Conservation (phyloP, 169 alveolate genomes). For the Amoebophrya sp. region DNA sequence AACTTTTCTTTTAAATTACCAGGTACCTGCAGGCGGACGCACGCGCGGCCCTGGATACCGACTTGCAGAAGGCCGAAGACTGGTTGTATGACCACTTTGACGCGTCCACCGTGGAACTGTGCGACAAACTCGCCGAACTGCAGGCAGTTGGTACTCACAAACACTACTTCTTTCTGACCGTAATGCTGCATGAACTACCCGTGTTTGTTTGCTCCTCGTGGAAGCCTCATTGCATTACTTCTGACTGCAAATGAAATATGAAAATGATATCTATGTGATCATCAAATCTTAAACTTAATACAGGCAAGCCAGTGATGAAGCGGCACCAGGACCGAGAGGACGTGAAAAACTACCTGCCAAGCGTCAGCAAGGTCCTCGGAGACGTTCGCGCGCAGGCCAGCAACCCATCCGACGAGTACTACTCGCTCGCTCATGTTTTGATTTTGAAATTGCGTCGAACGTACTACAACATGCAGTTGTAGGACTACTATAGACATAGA, state of each 20-base stretch:
- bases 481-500: too few species aligned
- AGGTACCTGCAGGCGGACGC: background rate
- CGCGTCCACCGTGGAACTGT: conserved; percentile 7
- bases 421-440: too few species aligned
- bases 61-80: conserved; percentile 29
- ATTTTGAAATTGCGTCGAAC: too few species aligned
- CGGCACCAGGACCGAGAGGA: background rate
- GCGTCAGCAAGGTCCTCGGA: background rate
- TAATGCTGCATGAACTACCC: too few species aligned
- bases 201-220: too few species aligned
- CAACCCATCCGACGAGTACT: background rate
- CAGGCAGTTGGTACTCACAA: background rate
- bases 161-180: too few species aligned
- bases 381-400: background rate
- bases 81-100: conserved; percentile 39
- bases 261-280: too few species aligned
- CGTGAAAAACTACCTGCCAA: background rate
- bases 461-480: too few species aligned
- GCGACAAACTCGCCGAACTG: background rate
- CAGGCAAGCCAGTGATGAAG: background rate
- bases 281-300: too few species aligned
- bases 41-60: background rate
- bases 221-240: too few species aligned
- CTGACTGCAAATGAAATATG: too few species aligned
- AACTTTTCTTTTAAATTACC: too few species aligned